Conservation (phyloP, 192 early-diverging fungal genomes). For the Coemansia sp. region DNA sequence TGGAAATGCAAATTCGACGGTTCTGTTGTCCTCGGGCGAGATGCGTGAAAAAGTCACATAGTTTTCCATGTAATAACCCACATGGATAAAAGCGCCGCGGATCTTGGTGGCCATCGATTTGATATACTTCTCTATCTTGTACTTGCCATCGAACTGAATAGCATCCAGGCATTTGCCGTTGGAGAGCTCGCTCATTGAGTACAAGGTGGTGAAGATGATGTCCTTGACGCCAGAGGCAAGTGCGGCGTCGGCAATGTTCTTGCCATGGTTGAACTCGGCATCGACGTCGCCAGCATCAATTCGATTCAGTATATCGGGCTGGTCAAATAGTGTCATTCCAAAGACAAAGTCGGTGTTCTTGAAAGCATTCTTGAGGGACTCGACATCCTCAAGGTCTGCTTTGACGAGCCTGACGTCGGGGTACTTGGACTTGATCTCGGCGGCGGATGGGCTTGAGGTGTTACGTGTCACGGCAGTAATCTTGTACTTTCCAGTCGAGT, state of each 20-base stretch:
- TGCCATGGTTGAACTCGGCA: slow-evolving; percentile 46
- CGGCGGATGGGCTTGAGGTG: slow-evolving; percentile 13
- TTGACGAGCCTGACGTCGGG: slow-evolving; percentile 28
- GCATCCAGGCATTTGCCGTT: slow-evolving; percentile 26
- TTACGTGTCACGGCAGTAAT: slow-evolving; percentile 35
- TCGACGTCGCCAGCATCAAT: slow-evolving; percentile 12
- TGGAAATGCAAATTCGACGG: slow-evolving; percentile 40
- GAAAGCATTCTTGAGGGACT: slow-evolving; percentile 29
- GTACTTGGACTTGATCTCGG: slow-evolving; percentile 17
- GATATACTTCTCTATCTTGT: slow-evolving; percentile 37
- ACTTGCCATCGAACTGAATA: slow-evolving; percentile 38
- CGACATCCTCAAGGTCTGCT: slow-evolving; percentile 27
- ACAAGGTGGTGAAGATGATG: slow-evolving; percentile 33
- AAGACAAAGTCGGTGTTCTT: slow-evolving; percentile 30
- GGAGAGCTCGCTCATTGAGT: slow-evolving; percentile 28
- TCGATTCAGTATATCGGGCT: slow-evolving; percentile 8
- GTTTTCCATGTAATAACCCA: slow-evolving; percentile 49
- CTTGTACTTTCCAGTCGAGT: slow-evolving; percentile 30
- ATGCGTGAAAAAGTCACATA: slow-evolving; percentile 28
- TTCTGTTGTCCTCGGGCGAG: slow-evolving; percentile 36
- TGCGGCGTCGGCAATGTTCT: slow-evolving; percentile 41
- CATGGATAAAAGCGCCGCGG: slow-evolving; percentile 19
- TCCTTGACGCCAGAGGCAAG: slow-evolving; percentile 24
- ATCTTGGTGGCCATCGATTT: slow-evolving; percentile 23
- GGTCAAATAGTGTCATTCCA: slow-evolving; percentile 33